These are phyloP conservation scores for Exophiala sp. DNA, from an alignment of 2,329 filamentous ascomycete genomes.

Conservation along the genomic window DNA sequence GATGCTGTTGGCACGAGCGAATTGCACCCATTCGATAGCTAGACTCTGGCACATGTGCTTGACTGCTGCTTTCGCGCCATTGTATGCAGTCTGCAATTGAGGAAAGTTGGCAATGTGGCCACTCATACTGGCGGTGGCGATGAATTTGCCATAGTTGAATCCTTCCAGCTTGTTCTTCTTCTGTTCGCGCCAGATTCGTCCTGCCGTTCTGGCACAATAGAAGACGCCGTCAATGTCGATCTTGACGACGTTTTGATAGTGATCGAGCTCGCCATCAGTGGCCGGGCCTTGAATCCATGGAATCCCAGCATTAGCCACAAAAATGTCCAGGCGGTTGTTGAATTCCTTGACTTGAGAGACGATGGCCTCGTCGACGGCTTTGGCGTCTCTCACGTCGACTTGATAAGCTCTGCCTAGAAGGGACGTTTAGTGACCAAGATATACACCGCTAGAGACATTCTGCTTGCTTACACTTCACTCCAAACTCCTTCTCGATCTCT, in stretches of 20 bases:
- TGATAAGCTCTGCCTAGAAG: conserved; percentile 42
- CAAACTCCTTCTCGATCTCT: conserved; percentile 59
- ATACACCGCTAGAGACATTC: conserved; percentile 28
- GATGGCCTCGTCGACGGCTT: conserved; percentile 40
- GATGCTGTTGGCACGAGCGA: conserved; percentile 62
- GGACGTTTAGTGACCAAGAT: neutral
- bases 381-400: conserved; percentile 42
- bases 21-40: conserved; percentile 64
- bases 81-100: conserved; percentile 69
- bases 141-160: conserved; percentile 62
- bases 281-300: conserved; percentile 65
- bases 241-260: conserved; percentile 61
- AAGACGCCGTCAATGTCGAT: conserved; percentile 72
- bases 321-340: conserved; percentile 68
- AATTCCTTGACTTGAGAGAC: conserved; percentile 53
- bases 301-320: conserved; percentile 73
- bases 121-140: conserved; percentile 72
- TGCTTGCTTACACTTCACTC: conserved; percentile 47
- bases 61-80: conserved; percentile 60
- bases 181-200: conserved; percentile 63
- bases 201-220: conserved; percentile 68
- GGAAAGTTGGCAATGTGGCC: conserved; percentile 73
- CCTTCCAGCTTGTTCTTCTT: conserved; percentile 58
- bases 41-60: conserved; percentile 59
- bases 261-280: conserved; percentile 57